Base-by-base conservation (phyloP, 202 grass and related monocot species). In the Cymbopogon flexuosus region DNA sequence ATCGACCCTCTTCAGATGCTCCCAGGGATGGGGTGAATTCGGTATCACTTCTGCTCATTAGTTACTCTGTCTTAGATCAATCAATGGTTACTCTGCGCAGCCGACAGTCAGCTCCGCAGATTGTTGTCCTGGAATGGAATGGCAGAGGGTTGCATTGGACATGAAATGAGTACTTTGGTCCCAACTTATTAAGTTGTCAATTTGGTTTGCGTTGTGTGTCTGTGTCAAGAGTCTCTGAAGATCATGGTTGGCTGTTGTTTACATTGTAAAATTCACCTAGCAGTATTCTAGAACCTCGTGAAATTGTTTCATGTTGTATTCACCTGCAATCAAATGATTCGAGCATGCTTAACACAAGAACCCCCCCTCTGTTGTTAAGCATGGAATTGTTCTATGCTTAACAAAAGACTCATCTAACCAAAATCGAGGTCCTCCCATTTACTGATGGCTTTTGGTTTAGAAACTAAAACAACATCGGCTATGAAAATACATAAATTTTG, bases 1-100 rank as follows among this genome's bases (percentile, higher is more conserved):
- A 82, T 93, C 15, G 91, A 93, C 62, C 91, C 83, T 9, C 75
- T 89, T 34, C 92, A 94, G 78, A 94, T 94, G 84, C 83, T 94
- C 54, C 89, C 88, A 21, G 82, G 74, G 73, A 77, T 94, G 82
- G 84, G 92, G 22, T 91, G 81, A 91, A 77, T 59, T 47, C 8
- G 19, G 73, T 85, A 79, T 64, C 64, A 22, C 10, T 58, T 36
- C 82, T 75, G 14, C 79, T 46, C 10, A 68, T 78, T 68, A 74
- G 13, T 75, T 81, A 1, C 37, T 85, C 56, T 2, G 13, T 86
- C 35, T 74, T 57, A 82, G 62, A 75, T 79, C 68, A 75, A 75
- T 79, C 73, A 79, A 68, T 83, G n/a, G 4, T 52, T 85, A 9
- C 40, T 61, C 2, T 12, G 13, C 11, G 61, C 62, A 56, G 62